These are phyloP conservation scores for Pythium brachiatum DNA, from an alignment of 352 stramenopile species.

Conservation along the genomic window DNA sequence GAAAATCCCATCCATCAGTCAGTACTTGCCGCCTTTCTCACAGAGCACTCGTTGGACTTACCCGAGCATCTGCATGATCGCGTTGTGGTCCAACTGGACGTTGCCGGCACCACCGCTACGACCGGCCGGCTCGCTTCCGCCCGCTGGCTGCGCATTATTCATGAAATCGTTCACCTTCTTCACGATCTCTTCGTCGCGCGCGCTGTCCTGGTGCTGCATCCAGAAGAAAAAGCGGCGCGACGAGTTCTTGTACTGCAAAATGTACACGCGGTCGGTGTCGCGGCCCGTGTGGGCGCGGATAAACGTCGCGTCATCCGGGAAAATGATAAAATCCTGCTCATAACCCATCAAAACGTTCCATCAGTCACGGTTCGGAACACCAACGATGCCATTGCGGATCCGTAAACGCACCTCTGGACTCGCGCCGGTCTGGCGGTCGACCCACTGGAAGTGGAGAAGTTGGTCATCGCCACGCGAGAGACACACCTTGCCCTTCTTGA, in stretches of 20 bases:
- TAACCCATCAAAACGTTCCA: too few species aligned
- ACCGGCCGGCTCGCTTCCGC: conserved; percentile 23
- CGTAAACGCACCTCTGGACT: conserved; percentile 54
- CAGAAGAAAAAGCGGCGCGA: conserved; percentile 93
- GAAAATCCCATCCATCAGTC: not conserved
- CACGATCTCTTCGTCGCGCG: conserved; percentile 82
- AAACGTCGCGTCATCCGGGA: conserved; percentile 89
- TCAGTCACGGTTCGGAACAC: not conserved
- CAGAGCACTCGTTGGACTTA: conserved; percentile 17
- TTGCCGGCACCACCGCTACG: conserved; percentile 43
- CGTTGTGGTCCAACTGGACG: conserved; percentile 86
- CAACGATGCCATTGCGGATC: not conserved
- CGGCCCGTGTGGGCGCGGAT: conserved; percentile 87
- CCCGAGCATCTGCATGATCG: conserved; percentile 91
- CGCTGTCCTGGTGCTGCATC: conserved; percentile 92
- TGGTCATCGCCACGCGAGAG: conserved; percentile 88
- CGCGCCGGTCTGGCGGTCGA: conserved; percentile 82
- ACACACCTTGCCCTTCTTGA: conserved; percentile 89
- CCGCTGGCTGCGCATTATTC: conserved; percentile 75
- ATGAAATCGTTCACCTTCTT: conserved; percentile 90
- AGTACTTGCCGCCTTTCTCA: not conserved
- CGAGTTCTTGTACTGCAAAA: conserved; percentile 93
- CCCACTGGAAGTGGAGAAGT: conserved; percentile 92
- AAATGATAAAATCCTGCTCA: conserved; percentile 89
- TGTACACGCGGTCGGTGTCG: conserved; percentile 83